These are phyloP conservation scores for Golubevia pallescens DNA, from an alignment of 1,284 basidiomycete species.

Conservation along the genomic window DNA sequence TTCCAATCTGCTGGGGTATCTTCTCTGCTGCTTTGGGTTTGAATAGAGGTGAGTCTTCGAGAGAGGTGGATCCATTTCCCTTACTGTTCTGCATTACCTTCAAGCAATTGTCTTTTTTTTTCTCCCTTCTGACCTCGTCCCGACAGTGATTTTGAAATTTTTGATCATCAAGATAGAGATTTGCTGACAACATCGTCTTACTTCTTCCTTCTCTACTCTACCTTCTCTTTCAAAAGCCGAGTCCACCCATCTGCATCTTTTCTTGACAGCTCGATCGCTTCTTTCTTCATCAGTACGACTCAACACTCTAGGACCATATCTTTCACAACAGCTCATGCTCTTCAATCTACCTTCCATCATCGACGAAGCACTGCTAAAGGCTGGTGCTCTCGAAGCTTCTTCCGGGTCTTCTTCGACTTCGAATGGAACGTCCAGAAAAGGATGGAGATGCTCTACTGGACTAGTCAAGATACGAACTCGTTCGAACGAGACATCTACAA, in stretches of 20 bases:
- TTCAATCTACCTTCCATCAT: conserved; percentile 75
- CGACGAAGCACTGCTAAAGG: conserved; percentile 67
- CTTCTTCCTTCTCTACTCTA: too few species aligned
- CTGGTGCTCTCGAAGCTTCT: too few species aligned
- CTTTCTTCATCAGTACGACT: conserved; percentile 89
- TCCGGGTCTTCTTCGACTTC: not conserved
- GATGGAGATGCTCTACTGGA: conserved; percentile 17
- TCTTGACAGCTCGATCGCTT: conserved; percentile 86
- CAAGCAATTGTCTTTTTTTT: too few species aligned
- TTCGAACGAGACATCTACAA: too few species aligned
- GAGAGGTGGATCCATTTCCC: not conserved
- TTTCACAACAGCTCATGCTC: conserved; percentile 83
- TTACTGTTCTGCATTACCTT: too few species aligned
- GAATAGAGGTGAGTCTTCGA: conserved; percentile 71
- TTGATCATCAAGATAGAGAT: too few species aligned
- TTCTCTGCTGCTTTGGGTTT: conserved; percentile 79
- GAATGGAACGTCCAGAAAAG: conserved; percentile 66
- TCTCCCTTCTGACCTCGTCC: conserved; percentile 14
- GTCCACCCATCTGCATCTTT: conserved; percentile 82
- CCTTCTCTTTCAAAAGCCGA: conserved; percentile 1
- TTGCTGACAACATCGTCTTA: not conserved
- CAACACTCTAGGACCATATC: conserved; percentile 90
- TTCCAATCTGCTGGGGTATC: conserved; percentile 87
- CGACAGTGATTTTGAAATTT: too few species aligned
- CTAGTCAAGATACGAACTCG: too few species aligned